phyloP scores from a whole-genome alignment of 371 early-diverging fungal genomes.

The Entomophthora muscae region DNA sequence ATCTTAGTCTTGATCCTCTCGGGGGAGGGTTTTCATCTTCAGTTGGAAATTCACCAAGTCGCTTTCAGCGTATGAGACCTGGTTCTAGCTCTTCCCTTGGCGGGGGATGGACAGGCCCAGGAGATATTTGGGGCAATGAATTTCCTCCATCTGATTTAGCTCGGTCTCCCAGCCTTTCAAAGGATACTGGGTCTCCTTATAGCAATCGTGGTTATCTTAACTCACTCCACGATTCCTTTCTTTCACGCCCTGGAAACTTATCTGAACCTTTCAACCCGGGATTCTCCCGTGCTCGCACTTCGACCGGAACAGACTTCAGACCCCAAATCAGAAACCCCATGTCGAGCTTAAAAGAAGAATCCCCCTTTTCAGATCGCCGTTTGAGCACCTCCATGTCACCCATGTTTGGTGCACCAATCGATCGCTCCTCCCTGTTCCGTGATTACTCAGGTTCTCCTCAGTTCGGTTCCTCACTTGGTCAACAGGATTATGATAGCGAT shows the following conservation, averaged over 20 bases:
- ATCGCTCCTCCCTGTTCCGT: neutral
- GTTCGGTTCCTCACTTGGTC: neutral
- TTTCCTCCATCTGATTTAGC: neutral
- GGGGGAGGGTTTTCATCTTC: neutral
- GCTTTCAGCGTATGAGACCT: neutral
- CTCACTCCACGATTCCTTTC: neutral
- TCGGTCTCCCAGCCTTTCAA: neutral
- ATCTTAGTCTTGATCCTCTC: neutral
- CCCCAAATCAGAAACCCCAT: neutral
- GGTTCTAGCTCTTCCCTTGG: neutral
- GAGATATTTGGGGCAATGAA: neutral
- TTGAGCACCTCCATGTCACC: neutral
- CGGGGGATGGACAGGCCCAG: neutral
- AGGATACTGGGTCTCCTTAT: neutral
- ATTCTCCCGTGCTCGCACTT: neutral
- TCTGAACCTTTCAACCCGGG: neutral
- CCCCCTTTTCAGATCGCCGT: neutral
- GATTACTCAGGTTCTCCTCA: constrained; percentile 2
- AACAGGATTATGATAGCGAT: constrained; percentile 2
- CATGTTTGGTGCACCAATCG: constrained; percentile 1
- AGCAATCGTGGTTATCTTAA: neutral
- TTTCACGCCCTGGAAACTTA: neutral
- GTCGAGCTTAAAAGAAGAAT: neutral
- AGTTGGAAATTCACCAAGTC: neutral
- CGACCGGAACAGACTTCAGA: neutral